These are phyloP conservation scores for Diutina catenulata DNA, from an alignment of 1,139 yeast species.

Conservation along the genomic window DNA sequence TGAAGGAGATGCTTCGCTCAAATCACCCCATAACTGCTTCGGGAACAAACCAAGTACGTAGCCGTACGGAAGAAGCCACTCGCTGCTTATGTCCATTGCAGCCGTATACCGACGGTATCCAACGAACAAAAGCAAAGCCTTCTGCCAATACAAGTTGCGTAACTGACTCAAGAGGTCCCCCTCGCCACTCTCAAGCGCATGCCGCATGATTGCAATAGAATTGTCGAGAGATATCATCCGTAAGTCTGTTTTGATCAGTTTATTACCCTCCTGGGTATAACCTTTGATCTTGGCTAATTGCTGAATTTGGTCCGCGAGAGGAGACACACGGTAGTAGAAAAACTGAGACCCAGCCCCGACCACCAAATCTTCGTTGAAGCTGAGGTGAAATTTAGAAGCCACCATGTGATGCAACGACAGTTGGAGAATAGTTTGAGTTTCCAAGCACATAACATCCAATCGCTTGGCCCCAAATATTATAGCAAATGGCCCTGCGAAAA, in stretches of 20 bases:
- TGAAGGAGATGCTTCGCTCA: neutral
- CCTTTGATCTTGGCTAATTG: neutral
- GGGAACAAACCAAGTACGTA: neutral
- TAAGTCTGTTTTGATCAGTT: no score
- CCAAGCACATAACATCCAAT: neutral
- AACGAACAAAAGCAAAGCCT: neutral
- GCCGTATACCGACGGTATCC: neutral
- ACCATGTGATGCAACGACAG: no score
- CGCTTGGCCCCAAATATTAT: neutral
- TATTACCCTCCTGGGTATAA: no score
- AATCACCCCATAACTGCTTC: neutral
- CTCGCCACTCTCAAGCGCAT: neutral
- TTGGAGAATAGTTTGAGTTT: no score
- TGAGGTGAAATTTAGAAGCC: no score
- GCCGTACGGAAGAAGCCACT: constrained; percentile 1
- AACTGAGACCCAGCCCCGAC: no score
- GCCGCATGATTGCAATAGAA: neutral
- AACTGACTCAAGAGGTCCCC: neutral
- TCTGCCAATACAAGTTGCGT: constrained; percentile 1
- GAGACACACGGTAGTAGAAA: neutral
- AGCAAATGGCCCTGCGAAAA: neutral
- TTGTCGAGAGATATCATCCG: no score
- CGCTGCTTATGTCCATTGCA: neutral
- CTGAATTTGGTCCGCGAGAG: neutral
- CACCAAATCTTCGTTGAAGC: no score